A percentile compares a stretch with the other conserved stretches of the same genome.
phyloP scores from a whole-genome alignment of 2,329 filamentous ascomycete genomes.

The Dendryphion nanum region DNA sequence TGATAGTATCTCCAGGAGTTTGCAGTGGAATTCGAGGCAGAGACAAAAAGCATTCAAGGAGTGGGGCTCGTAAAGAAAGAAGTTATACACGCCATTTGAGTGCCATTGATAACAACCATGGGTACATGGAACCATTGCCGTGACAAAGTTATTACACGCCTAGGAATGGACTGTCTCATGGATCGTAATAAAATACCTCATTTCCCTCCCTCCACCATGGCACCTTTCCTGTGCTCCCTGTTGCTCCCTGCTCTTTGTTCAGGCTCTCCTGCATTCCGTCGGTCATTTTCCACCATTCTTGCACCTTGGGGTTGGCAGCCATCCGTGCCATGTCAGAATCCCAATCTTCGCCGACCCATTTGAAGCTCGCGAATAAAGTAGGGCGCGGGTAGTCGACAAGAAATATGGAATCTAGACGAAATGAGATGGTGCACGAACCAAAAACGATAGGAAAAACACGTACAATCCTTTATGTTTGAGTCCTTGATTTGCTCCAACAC shows the following conservation, averaged over 20 bases:
- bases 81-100: neutral
- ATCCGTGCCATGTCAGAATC: constrained; percentile 74
- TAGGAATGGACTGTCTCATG: constrained; percentile 4
- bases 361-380: constrained; percentile 73
- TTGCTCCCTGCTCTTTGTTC: constrained; percentile 48
- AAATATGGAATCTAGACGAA: constrained; percentile 61
- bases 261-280: constrained; percentile 68
- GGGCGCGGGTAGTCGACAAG: constrained; percentile 59
- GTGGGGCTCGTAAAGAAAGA: constrained; percentile 17
- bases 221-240: constrained; percentile 19
- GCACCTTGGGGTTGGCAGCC: constrained; percentile 69
- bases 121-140: neutral
- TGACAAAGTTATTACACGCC: neutral
- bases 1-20: constrained; percentile 73
- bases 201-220: constrained; percentile 68
- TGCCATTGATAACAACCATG: neutral
- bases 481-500: constrained; percentile 73
- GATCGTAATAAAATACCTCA: constrained; percentile 63
- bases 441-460: neutral
- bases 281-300: constrained; percentile 80
- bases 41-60: constrained; percentile 61
- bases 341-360: constrained; percentile 73
- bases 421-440: neutral
- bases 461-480: constrained; percentile 69
- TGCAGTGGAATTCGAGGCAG: constrained; percentile 79